phyloP scores from a whole-genome alignment of 805 yeast species.

The Zygosaccharomyces pseudorouxii region DNA sequence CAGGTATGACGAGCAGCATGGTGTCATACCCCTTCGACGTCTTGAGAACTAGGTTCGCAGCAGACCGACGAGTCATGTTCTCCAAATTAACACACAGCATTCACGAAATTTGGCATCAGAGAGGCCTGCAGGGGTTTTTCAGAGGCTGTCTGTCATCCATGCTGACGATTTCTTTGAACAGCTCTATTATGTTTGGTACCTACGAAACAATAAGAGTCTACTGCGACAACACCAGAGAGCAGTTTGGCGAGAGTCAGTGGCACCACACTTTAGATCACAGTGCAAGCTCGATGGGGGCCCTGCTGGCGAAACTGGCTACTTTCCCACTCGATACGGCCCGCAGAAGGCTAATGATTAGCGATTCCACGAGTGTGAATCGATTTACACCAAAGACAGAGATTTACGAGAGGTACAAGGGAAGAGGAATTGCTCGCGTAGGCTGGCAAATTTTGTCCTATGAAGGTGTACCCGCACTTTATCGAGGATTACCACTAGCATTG shows the following conservation, averaged over 20 bases:
- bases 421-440: constrained; percentile 33
- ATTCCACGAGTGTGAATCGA: constrained; percentile 19
- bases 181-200: constrained; percentile 70
- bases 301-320: constrained; percentile 61
- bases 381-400: constrained; percentile 20
- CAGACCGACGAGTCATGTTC: constrained; percentile 40
- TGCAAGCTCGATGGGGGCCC: constrained; percentile 75
- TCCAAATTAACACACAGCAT: constrained; percentile 28
- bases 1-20: constrained; percentile 72
- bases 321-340: constrained; percentile 87
- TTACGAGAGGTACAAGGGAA: constrained; percentile 15
- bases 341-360: constrained; percentile 64
- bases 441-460: constrained; percentile 45
- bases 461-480: constrained; percentile 66
- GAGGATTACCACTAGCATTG: constrained; percentile 67
- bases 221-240: constrained; percentile 34
- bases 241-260: constrained; percentile 19
- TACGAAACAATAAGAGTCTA: constrained; percentile 44
- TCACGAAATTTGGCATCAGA: constrained; percentile 33
- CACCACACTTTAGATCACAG: constrained; percentile 41
- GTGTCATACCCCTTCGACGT: constrained; percentile 86
- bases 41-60: constrained; percentile 81
- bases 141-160: constrained; percentile 49
- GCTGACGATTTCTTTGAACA: constrained; percentile 60
- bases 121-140: constrained; percentile 46